Evolutionary conservation across 169 alveolate genomes (phyloP).

Genomic region (Plasmodium cynomolgi): DNA sequence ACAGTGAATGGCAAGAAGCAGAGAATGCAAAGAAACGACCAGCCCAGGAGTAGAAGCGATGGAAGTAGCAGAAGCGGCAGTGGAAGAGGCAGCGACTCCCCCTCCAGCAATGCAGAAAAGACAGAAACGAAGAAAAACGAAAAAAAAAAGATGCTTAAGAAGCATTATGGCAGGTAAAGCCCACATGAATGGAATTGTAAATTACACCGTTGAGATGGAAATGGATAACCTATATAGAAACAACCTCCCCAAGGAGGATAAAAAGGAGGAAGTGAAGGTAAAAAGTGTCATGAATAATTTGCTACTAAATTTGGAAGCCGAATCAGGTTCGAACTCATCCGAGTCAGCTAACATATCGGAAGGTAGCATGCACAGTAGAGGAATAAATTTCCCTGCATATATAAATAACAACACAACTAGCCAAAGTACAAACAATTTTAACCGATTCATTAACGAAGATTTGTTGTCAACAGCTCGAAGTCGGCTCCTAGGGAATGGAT

Average conservation of each 20-base stretch:
- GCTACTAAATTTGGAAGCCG: background rate
- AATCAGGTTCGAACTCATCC: slow-evolving; percentile 13
- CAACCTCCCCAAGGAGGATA: background rate
- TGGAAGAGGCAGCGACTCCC: background rate
- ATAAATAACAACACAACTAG: background rate
- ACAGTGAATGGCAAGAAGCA: background rate
- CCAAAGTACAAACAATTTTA: background rate
- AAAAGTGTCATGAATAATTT: slow-evolving; percentile 2
- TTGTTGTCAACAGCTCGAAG: background rate
- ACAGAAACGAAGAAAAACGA: background rate
- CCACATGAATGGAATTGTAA: slow-evolving; percentile 55
- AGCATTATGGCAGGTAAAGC: background rate
- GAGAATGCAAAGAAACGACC: background rate
- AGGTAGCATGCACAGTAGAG: background rate
- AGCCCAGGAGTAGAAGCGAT: background rate
- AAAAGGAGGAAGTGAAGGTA: background rate
- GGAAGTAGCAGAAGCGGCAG: background rate
- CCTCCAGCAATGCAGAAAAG: background rate
- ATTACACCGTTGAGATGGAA: slow-evolving; percentile 68
- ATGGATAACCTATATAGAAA: background rate
- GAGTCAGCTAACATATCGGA: background rate
- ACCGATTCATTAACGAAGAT: background rate
- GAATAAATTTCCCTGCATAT: background rate
- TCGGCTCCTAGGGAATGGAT: slow-evolving; percentile 12
- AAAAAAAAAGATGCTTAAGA: background rate